Evolutionary conservation across 2,329 filamentous ascomycete species (phyloP).

Genomic region (Sarocladium strictum): DNA sequence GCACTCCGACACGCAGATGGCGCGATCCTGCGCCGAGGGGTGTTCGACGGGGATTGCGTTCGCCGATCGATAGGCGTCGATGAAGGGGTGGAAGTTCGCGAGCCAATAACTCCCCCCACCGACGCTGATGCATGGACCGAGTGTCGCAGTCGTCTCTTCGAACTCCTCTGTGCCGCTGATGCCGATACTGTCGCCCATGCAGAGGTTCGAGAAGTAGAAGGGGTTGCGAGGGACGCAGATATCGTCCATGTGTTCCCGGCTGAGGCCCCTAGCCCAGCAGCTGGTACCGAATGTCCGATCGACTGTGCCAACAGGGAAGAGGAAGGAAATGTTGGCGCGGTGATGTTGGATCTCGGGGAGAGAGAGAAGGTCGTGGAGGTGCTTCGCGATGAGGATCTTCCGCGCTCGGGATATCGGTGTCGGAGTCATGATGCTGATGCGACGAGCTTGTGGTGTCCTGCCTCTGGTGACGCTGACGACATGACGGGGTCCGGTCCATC

Average conservation of each 20-base stretch:
- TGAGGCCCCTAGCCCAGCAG: constrained; percentile 33
- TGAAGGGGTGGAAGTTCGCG: constrained; percentile 38
- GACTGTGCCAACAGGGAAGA: constrained; percentile 32
- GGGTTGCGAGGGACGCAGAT: constrained; percentile 35
- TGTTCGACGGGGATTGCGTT: constrained; percentile 28
- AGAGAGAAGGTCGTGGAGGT: constrained; percentile 36
- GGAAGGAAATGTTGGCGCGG: constrained; percentile 25
- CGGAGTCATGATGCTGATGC: constrained; percentile 36
- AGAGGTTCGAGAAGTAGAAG: constrained; percentile 34
- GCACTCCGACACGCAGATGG: constrained; percentile 24
- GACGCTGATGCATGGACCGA: constrained; percentile 34
- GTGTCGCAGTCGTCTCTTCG: constrained; percentile 32
- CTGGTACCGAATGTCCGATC: constrained; percentile 18
- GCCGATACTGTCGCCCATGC: constrained; percentile 41
- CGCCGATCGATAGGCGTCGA: constrained; percentile 26
- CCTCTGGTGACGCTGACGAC: constrained; percentile 33
- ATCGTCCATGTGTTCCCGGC: constrained; percentile 31
- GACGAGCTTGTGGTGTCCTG: constrained; percentile 25
- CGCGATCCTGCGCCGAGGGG: constrained; percentile 34
- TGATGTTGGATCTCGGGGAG: constrained; percentile 17
- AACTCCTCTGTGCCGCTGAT: constrained; percentile 21
- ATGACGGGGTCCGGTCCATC: constrained; percentile 34
- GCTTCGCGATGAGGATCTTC: constrained; percentile 31
- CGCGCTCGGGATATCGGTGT: constrained; percentile 27
- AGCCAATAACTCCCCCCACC: constrained; percentile 34